Percentiles rank a stretch among this genome's conserved stretches.
Evolutionary conservation across 176 grass and related monocot genomes (phyloP).

Genomic region (Bromus sterilis): DNA sequence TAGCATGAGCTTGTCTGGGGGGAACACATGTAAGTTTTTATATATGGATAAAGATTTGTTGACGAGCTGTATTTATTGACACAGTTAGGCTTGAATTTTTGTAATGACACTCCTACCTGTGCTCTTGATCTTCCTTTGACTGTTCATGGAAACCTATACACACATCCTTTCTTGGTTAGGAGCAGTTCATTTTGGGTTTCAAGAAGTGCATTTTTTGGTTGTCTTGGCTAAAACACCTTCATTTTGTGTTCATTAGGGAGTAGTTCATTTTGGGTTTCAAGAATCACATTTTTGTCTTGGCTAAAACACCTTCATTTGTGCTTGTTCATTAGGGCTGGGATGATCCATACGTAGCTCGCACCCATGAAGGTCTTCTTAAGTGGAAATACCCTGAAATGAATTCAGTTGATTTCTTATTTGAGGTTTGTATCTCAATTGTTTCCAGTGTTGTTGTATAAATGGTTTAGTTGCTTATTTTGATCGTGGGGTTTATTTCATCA

Average conservation of each 20-base stretch:
- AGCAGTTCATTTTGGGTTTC: too few species aligned
- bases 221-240: too few species aligned
- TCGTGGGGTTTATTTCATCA: conserved; percentile 11
- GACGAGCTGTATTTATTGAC: neutral
- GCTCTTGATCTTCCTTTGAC: neutral
- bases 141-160: too few species aligned
- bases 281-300: neutral
- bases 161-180: too few species aligned
- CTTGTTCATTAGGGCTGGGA: conserved; percentile 71
- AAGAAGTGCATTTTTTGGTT: too few species aligned
- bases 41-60: neutral
- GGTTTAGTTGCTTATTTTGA: neutral
- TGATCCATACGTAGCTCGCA: conserved; percentile 93
- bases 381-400: conserved; percentile 99
- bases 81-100: neutral
- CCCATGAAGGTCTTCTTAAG: conserved; percentile 95
- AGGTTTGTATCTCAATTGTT: conserved; percentile 33
- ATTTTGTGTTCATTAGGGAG: too few species aligned
- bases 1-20: neutral
- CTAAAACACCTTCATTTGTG: conserved; percentile 6
- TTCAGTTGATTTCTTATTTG: conserved; percentile 93
- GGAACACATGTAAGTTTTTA: neutral
- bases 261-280: neutral
- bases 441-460: neutral
- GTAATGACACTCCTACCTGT: neutral